Conservation (phyloP, 225 moss, liverwort and hornwort genomes). For the Straminergon stramineum region DNA sequence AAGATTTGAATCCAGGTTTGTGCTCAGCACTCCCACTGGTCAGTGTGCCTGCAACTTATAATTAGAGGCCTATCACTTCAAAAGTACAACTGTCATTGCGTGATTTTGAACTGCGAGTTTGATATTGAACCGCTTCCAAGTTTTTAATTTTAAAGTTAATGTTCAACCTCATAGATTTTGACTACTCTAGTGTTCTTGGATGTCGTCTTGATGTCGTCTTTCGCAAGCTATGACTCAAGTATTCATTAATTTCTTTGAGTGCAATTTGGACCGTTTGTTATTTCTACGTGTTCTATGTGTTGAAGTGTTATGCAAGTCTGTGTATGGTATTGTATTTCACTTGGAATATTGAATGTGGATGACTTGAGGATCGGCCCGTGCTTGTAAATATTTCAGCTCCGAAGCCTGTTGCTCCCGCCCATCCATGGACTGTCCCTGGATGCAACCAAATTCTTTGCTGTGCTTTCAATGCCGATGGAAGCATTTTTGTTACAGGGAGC, state of each 20-base stretch:
- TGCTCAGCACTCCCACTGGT: conserved; percentile 14
- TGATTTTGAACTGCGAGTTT: neutral
- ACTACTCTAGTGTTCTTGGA: neutral
- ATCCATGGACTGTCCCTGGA: conserved; percentile 39
- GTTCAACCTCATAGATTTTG: neutral
- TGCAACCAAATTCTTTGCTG: conserved; percentile 90
- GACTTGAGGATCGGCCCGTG: neutral
- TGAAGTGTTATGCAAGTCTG: neutral
- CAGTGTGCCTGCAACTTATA: neutral
- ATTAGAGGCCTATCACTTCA: neutral
- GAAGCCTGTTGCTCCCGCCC: conserved; percentile 42
- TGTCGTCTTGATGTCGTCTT: neutral
- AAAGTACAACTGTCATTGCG: neutral
- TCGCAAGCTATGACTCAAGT: neutral
- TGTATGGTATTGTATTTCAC: neutral
- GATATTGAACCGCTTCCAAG: neutral
- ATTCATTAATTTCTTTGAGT: neutral
- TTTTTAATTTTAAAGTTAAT: neutral
- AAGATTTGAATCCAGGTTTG: conserved; percentile 67
- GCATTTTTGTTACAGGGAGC: conserved; percentile 98
- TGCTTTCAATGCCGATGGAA: conserved; percentile 98
- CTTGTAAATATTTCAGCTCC: conserved; percentile 19
- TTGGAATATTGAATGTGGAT: neutral
- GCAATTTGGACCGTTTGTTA: neutral
- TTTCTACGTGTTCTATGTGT: neutral